Conservation (phyloP, 129 eudicot species). For the Helianthus tuberosus region DNA sequence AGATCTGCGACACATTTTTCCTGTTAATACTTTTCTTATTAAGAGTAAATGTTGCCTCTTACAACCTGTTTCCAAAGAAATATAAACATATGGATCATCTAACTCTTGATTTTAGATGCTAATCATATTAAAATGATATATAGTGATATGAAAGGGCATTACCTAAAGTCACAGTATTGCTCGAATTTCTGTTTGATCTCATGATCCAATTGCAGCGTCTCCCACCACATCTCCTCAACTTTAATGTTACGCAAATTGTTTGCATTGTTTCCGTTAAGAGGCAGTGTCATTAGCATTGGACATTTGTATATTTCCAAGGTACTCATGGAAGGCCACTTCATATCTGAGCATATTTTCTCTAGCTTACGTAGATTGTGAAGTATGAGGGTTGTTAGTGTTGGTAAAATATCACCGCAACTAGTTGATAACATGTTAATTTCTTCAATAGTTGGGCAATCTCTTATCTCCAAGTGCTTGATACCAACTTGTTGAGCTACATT, state of each 20-base stretch:
- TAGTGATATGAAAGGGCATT: not conserved
- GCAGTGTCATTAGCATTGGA: not conserved
- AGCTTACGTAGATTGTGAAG: not conserved
- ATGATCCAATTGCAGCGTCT: not conserved
- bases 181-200: not conserved
- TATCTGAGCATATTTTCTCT: not conserved
- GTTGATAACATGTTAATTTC: constrained; percentile 4
- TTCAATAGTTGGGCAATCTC: constrained; percentile 11
- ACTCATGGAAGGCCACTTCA: not conserved
- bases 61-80: too few species aligned
- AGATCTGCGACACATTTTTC: too few species aligned
- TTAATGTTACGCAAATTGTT: not conserved
- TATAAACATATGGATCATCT: too few species aligned
- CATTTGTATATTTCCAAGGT: not conserved
- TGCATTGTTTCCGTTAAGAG: not conserved
- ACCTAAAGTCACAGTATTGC: not conserved
- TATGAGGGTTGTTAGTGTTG: not conserved
- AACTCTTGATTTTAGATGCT: too few species aligned
- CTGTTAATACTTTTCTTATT: too few species aligned
- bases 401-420: constrained; percentile 2
- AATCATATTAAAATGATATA: not conserved
- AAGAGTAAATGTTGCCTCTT: too few species aligned
- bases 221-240: constrained; percentile 13
- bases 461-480: not conserved
- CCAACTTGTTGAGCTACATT: not conserved